Conservation (phyloP, 441 rosid genomes). For the Populus tomentosa region DNA sequence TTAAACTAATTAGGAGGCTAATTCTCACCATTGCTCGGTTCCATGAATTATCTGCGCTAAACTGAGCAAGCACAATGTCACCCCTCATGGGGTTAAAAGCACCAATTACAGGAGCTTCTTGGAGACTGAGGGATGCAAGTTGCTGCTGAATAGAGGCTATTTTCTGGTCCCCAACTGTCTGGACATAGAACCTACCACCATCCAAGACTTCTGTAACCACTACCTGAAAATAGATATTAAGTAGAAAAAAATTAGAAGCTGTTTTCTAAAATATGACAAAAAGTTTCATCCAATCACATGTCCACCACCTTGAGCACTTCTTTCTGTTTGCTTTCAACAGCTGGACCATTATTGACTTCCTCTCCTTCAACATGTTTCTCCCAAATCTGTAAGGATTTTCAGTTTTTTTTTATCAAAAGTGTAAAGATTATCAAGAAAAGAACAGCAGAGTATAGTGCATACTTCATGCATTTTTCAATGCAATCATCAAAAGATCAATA, state of each 20-base stretch:
- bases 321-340: constrained; percentile 73
- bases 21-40: constrained; percentile 87
- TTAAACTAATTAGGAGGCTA: not conserved
- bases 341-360: constrained; percentile 65
- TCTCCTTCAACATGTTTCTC: constrained; percentile 98
- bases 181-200: constrained; percentile 88
- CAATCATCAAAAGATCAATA: constrained; percentile 5
- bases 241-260: not conserved
- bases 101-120: constrained; percentile 80
- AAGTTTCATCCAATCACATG: not conserved
- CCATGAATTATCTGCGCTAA: constrained; percentile 91
- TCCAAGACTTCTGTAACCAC: constrained; percentile 84
- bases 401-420: not conserved
- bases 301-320: constrained; percentile 71
- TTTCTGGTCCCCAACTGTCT: constrained; percentile 75
- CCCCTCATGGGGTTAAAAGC: constrained; percentile 93
- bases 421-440: not conserved
- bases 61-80: constrained; percentile 87
- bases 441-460: not conserved
- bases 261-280: not conserved
- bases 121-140: constrained; percentile 70
- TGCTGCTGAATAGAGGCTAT: constrained; percentile 76
- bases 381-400: constrained; percentile 61
- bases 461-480: not conserved
- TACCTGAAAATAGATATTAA: constrained; percentile 43